phyloP scores from a whole-genome alignment of 169 alveolate species.

The Perkinsus olseni region DNA sequence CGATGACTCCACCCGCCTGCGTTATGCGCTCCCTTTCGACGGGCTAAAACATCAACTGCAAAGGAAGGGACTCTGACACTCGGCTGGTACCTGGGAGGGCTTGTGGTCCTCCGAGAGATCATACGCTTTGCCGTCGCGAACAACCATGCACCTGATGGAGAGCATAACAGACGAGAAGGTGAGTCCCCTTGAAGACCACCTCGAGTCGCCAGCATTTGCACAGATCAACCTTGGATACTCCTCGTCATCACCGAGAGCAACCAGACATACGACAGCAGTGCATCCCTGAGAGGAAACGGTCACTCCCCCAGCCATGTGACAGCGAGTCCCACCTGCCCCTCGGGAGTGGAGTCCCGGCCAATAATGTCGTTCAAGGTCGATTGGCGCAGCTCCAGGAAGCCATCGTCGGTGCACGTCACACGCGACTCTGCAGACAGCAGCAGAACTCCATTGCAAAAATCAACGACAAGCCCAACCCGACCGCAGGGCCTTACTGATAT shows the following conservation, averaged over 20 bases:
- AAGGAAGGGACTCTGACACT: background rate
- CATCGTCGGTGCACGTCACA: background rate
- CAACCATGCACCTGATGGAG: background rate
- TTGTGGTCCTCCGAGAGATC: conserved; percentile 57
- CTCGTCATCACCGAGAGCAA: conserved; percentile 16
- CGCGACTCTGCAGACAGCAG: background rate
- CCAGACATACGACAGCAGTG: conserved; percentile 58
- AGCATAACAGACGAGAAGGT: no score
- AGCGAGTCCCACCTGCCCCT: background rate
- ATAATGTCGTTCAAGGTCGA: background rate
- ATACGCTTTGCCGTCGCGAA: conserved; percentile 39
- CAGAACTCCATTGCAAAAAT: background rate
- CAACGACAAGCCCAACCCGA: background rate
- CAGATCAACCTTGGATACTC: conserved; percentile 31
- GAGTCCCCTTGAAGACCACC: conserved; percentile 33
- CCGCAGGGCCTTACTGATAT: background rate
- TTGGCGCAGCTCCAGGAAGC: background rate
- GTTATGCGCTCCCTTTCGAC: conserved; percentile 31
- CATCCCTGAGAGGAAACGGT: conserved; percentile 32
- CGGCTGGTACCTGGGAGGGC: conserved; percentile 33
- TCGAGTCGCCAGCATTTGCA: conserved; percentile 70
- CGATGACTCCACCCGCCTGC: conserved; percentile 41
- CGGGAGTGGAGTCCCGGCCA: background rate
- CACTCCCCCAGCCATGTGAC: background rate
- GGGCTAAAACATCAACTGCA: background rate